A percentile compares a stretch with the other conserved stretches of the same genome.
Conservation (phyloP, 2,329 filamentous ascomycete genomes). For the Ophidiomyces ophidiicola region DNA sequence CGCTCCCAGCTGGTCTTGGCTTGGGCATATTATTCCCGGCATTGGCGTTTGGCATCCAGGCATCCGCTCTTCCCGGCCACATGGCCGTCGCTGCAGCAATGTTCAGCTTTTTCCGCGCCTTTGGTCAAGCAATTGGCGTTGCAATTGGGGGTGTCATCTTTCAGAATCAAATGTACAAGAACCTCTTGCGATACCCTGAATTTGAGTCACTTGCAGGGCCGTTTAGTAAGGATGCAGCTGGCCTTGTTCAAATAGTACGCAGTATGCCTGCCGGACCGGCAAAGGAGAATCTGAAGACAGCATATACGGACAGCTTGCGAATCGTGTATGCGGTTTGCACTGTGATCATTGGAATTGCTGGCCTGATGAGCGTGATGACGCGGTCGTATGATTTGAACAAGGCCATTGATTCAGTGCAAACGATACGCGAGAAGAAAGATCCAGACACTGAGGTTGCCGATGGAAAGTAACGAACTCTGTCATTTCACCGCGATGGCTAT, state of each 20-base stretch:
- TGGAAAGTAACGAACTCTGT: not conserved
- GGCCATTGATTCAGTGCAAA: conserved; percentile 39
- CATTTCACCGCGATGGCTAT: no score
- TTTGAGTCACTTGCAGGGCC: conserved; percentile 38
- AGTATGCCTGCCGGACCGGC: conserved; percentile 35
- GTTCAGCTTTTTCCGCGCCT: conserved; percentile 54
- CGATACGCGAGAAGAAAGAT: conserved; percentile 31
- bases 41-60: conserved; percentile 53
- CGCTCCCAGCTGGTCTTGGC: conserved; percentile 47
- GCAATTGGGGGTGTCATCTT: conserved; percentile 57
- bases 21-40: conserved; percentile 53
- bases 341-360: conserved; percentile 40
- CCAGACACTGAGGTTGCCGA: not conserved
- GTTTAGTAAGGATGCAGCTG: conserved; percentile 47
- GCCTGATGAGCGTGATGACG: conserved; percentile 43
- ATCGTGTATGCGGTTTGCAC: conserved; percentile 47
- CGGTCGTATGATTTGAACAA: conserved; percentile 40
- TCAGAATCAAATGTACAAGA: conserved; percentile 50
- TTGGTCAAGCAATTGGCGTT: conserved; percentile 55
- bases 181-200: conserved; percentile 38
- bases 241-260: conserved; percentile 48
- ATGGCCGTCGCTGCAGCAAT: conserved; percentile 51
- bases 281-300: conserved; percentile 38
- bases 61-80: conserved; percentile 44
- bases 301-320: conserved; percentile 43